Evolutionary conservation across 2,329 filamentous ascomycete genomes (phyloP).

Genomic region (Phialophora tarda): DNA sequence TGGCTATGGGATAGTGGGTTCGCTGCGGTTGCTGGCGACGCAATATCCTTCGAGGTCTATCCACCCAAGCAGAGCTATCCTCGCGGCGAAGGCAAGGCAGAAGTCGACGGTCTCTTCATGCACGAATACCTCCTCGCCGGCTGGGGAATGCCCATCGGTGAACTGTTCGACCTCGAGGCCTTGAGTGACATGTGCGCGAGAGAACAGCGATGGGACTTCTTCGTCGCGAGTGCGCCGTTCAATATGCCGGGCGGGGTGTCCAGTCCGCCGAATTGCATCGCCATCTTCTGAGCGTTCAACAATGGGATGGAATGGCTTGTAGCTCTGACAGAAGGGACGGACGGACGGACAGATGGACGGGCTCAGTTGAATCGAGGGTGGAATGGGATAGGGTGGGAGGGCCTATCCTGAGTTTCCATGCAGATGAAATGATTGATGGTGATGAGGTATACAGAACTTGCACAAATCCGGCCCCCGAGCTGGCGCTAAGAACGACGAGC

Average conservation of each 20-base stretch:
- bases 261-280: constrained; percentile 39
- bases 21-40: constrained; percentile 63
- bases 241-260: constrained; percentile 39
- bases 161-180: constrained; percentile 48
- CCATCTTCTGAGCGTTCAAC: constrained; percentile 35
- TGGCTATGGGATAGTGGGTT: constrained; percentile 66
- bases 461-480: background rate
- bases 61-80: constrained; percentile 29
- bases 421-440: background rate
- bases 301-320: background rate
- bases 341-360: background rate
- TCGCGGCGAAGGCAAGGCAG: constrained; percentile 14
- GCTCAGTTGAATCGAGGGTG: background rate
- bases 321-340: background rate
- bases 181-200: constrained; percentile 46
- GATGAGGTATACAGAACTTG: background rate
- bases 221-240: constrained; percentile 50
- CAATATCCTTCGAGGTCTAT: constrained; percentile 60
- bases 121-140: constrained; percentile 40
- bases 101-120: constrained; percentile 30
- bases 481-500: background rate
- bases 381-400: background rate
- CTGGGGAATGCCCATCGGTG: constrained; percentile 42
- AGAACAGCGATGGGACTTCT: constrained; percentile 52
- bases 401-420: background rate